These are phyloP conservation scores for Syncephalis plumigaleata DNA, from an alignment of 371 early-diverging fungal species.

Conservation along the genomic window DNA sequence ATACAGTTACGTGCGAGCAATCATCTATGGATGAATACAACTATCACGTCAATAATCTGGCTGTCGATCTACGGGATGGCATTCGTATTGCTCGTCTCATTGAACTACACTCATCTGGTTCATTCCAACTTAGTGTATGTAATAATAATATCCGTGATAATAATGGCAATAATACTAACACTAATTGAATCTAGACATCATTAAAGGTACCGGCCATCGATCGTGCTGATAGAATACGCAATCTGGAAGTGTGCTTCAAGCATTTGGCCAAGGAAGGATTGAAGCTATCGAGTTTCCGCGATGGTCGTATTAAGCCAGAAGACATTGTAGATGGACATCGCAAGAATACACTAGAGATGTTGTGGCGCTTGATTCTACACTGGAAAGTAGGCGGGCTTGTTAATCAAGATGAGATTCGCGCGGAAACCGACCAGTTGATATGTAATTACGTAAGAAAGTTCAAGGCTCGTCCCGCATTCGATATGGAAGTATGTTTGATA, in stretches of 20 bases:
- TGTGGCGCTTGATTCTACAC: conserved; percentile 17
- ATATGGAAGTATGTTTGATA: too few species aligned
- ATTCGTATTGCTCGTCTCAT: conserved; percentile 12
- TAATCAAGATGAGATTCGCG: conserved; percentile 9
- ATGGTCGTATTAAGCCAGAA: conserved; percentile 11
- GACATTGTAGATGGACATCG: conserved; percentile 18
- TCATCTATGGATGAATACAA: conserved; percentile 14
- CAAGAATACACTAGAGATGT: conserved; percentile 17
- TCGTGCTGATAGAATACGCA: conserved; percentile 14
- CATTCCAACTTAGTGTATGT: background rate
- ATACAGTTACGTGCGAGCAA: conserved; percentile 12
- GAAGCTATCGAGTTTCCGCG: conserved; percentile 12
- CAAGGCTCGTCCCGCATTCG: conserved; percentile 4
- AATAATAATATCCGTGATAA: too few species aligned
- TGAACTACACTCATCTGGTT: conserved; percentile 11
- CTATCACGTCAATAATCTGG: conserved; percentile 13
- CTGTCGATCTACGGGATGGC: conserved; percentile 15
- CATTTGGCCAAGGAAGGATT: conserved; percentile 9
- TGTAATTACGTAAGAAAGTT: conserved; percentile 8
- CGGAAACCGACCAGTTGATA: conserved; percentile 9
- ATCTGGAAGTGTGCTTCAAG: conserved; percentile 11
- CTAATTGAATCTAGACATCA: conserved; percentile 4
- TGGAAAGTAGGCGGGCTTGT: conserved; percentile 16
- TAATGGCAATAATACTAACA: background rate
- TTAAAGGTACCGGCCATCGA: conserved; percentile 17